Base-by-base conservation (phyloP, 2,329 filamentous ascomycete species). In the Ophiostoma sp. region DNA sequence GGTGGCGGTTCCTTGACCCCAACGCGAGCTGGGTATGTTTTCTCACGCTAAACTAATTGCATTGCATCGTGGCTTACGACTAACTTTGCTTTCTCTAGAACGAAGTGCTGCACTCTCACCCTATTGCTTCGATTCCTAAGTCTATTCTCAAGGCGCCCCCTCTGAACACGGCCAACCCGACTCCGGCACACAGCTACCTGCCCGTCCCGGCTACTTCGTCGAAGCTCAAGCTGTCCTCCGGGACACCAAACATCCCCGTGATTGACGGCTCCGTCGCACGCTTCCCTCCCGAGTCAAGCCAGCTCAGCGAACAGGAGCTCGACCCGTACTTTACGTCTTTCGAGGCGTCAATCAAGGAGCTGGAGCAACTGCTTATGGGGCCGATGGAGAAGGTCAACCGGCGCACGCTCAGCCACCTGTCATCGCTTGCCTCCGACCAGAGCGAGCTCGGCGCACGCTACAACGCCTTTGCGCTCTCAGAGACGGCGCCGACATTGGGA, bases 331-430 rank as follows among this genome's bases (percentile, higher is more conserved):
- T 99, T 82, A 91, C 95, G 74, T 92, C 93, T 50, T 99, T 97
- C 77, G 97, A 99, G 80, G 87, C 91, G 2, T 95, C 94, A 1
- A 97, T 95, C 11, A 94, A 96, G 80, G 95, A 98, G 76, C 86
- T 98, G 1, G 97, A 99, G 81, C 86, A 92, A 19, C 87, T 98
- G 4, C 86, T 99, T 2, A 94, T 93, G 78, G 96, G 96, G 0
- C 94, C 94, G 6, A 97, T 99, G 85, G 97, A 99, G 81, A 98
- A 97, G 81, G 94, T 98, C 75, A 99, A 98, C 79, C 90, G 95
- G 42, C 89, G 96, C 48, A 94, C 95, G 6, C 84, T 99, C 7
- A 93, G 90, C 75, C 96, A 99, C 79, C 83, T 98, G 11, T 93
- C 93, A 17, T 90, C 92, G 5, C 85, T 98, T 68, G 94, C 94